These are phyloP conservation scores for Mycena epipterygia DNA, from an alignment of 768 basidiomycete species.

Conservation along the genomic window DNA sequence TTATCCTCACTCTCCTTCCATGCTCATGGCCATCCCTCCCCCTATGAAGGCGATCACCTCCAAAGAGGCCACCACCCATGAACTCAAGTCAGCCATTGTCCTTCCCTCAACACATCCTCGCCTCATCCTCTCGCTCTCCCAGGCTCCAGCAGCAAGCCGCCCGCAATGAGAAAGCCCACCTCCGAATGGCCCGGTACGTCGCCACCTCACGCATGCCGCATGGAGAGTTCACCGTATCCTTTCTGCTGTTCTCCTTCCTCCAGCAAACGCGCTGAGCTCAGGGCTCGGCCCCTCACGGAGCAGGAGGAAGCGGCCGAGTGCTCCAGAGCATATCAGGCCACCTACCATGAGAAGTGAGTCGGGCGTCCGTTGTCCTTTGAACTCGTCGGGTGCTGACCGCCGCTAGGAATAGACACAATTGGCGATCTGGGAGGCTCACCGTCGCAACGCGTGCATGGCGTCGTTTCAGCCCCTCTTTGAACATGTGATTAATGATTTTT, in stretches of 20 bases:
- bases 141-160: not conserved
- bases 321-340: not conserved
- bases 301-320: not conserved
- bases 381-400: not conserved
- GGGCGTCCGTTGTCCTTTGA: not conserved
- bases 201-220: too few species aligned
- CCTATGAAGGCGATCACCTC: not conserved
- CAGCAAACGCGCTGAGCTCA: slow-evolving; percentile 3
- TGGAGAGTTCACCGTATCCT: too few species aligned
- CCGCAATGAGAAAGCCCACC: not conserved
- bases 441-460: not conserved
- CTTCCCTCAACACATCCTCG: too few species aligned
- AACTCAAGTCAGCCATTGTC: not conserved
- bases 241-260: not conserved
- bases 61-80: not conserved
- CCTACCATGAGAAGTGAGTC: slow-evolving; percentile 1
- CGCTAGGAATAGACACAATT: not conserved
- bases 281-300: not conserved
- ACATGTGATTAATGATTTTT: not conserved
- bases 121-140: not conserved
- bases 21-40: not conserved
- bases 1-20: too few species aligned
- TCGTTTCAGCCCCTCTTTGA: not conserved
- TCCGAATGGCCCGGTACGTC: not conserved
- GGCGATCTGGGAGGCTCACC: not conserved